Percentiles rank a stretch among this genome's conserved stretches.
phyloP scores from a whole-genome alignment of 164 flowering plant genomes.

The Protea cynaroides region DNA sequence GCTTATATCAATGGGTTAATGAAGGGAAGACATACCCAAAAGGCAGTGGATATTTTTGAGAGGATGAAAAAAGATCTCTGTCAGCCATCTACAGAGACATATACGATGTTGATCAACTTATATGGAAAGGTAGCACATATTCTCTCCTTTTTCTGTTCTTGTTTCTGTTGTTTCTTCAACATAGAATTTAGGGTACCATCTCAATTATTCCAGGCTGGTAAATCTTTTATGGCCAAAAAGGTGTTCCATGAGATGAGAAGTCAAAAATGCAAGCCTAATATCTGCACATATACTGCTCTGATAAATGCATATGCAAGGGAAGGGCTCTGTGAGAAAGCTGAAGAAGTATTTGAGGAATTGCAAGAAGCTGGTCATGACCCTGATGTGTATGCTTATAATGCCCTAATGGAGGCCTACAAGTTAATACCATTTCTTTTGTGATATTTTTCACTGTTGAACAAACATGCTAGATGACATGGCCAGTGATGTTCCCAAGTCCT shows the following conservation, averaged over 20 bases:
- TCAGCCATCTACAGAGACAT: constrained; percentile 65
- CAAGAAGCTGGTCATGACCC: constrained; percentile 88
- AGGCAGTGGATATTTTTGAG: constrained; percentile 63
- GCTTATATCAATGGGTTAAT: constrained; percentile 76
- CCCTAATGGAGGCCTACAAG: constrained; percentile 96
- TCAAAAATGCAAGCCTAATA: constrained; percentile 65
- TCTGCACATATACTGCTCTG: constrained; percentile 80
- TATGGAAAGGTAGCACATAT: constrained; percentile 60
- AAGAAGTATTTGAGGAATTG: constrained; percentile 76
- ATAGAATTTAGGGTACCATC: too few species aligned
- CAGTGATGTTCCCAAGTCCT: background rate
- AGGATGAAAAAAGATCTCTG: constrained; percentile 77
- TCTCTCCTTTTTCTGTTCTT: background rate
- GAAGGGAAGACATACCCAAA: constrained; percentile 50
- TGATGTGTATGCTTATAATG: constrained; percentile 92
- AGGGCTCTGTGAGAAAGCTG: constrained; percentile 90
- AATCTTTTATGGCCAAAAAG: constrained; percentile 73
- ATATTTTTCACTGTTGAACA: background rate
- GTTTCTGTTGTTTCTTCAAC: background rate
- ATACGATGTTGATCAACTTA: constrained; percentile 77
- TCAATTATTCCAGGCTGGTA: constrained; percentile 38
- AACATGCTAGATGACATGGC: background rate
- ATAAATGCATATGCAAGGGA: constrained; percentile 90
- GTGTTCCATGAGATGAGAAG: constrained; percentile 65
- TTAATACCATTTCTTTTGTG: constrained; percentile 10